Conservation (phyloP, 2,329 filamentous ascomycete species). For the Tolypocladium sp. region DNA sequence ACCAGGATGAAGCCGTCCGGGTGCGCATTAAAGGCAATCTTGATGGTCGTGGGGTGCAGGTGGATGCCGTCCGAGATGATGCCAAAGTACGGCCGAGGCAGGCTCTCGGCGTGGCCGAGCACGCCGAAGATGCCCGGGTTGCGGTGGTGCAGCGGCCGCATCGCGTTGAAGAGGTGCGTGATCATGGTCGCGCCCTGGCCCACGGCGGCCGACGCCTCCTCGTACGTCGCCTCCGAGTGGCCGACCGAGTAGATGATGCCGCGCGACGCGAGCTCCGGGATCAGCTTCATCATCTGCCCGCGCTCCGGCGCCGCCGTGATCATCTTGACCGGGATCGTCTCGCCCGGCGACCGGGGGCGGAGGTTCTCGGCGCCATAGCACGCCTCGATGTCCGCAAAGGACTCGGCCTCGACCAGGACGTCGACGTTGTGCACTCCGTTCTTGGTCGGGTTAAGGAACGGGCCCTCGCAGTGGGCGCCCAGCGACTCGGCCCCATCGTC, state of each 20-base stretch:
- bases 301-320: slow-evolving; percentile 81
- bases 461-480: slow-evolving; percentile 84
- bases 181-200: slow-evolving; percentile 77
- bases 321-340: slow-evolving; percentile 54
- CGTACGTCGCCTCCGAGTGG: slow-evolving; percentile 81
- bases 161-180: slow-evolving; percentile 90
- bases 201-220: slow-evolving; percentile 65
- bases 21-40: slow-evolving; percentile 81
- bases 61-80: slow-evolving; percentile 89
- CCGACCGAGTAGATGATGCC: slow-evolving; percentile 74
- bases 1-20: slow-evolving; percentile 80
- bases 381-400: slow-evolving; percentile 54
- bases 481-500: slow-evolving; percentile 74
- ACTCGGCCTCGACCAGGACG: slow-evolving; percentile 57
- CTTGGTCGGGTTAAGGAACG: slow-evolving; percentile 73
- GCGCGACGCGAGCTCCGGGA: slow-evolving; percentile 53
- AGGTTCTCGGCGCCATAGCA: slow-evolving; percentile 71
- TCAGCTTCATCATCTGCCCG: slow-evolving; percentile 59
- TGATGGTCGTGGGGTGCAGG: slow-evolving; percentile 77
- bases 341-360: slow-evolving; percentile 21
- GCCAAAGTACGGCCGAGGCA: slow-evolving; percentile 67
- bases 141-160: slow-evolving; percentile 82
- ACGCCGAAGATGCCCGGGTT: slow-evolving; percentile 87
- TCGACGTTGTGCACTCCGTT: slow-evolving; percentile 78
- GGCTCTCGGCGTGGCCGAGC: slow-evolving; percentile 55